phyloP scores from a whole-genome alignment of 2,329 filamentous ascomycete species.

The Fusarium redolens region DNA sequence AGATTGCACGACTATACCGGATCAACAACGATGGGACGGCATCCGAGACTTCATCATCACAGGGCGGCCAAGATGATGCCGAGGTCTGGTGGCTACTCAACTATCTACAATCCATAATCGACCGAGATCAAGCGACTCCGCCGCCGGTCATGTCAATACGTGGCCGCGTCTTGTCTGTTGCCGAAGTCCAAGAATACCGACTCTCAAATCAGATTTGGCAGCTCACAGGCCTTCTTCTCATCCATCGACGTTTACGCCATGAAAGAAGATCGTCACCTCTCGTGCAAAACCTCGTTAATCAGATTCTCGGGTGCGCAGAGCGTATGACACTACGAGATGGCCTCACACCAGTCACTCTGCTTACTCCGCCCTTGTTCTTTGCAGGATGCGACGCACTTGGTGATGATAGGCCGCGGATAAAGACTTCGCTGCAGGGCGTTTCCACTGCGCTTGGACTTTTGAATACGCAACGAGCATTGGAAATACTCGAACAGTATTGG shows the following conservation, averaged over 20 bases:
- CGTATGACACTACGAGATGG: slow-evolving; percentile 28
- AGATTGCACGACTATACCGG: slow-evolving; percentile 20
- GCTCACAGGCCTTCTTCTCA: slow-evolving; percentile 23
- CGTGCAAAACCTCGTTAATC: slow-evolving; percentile 15
- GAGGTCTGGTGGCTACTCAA: slow-evolving; percentile 24
- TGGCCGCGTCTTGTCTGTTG: slow-evolving; percentile 7
- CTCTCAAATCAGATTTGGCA: slow-evolving; percentile 36
- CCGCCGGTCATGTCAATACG: slow-evolving; percentile 29
- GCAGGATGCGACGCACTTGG: slow-evolving; percentile 28
- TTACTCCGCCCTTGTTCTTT: slow-evolving; percentile 31
- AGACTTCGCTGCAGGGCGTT: slow-evolving; percentile 21
- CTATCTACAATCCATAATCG: slow-evolving; percentile 24
- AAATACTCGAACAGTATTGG: slow-evolving; percentile 31
- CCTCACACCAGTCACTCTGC: slow-evolving; percentile 25
- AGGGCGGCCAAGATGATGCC: not conserved
- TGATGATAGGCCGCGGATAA: slow-evolving; percentile 21
- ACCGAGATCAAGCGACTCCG: slow-evolving; percentile 16
- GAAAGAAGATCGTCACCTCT: slow-evolving; percentile 13
- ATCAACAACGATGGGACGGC: not conserved
- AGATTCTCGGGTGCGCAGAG: slow-evolving; percentile 14
- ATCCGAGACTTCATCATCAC: not conserved
- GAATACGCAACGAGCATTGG: slow-evolving; percentile 28
- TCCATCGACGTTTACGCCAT: slow-evolving; percentile 26
- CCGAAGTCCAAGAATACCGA: slow-evolving; percentile 27
- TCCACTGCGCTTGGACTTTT: slow-evolving; percentile 20